Base-by-base conservation (phyloP, 129 eudicot species). In the Kitagawia praeruptora region DNA sequence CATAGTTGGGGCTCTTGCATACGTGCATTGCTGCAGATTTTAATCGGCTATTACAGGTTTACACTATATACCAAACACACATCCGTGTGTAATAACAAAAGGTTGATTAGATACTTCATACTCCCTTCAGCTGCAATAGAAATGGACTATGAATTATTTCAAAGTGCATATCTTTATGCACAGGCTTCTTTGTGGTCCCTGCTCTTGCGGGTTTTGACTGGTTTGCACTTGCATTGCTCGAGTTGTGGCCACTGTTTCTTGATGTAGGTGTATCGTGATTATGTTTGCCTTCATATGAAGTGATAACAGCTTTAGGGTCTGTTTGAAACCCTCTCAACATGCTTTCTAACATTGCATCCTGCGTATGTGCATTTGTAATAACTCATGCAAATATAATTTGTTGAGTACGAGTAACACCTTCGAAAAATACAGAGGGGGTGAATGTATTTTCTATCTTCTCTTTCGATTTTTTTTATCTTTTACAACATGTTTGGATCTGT, bases 221-320 rank as follows among this genome's bases (percentile, higher is more conserved):
- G 63, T 41, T 44, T 25, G 76, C 49, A 15, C 48, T 77, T n/a
- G 41, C 49, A 49, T 67, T 83, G 44, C 61, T 66, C 44, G 47
- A 63, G 53, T 78, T 85, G 78, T 84, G 81, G 84, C 75, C 76
- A 61, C 87, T 83, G 70, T 85, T 84, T 84, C 92, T 92, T 11
- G 86, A 84, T 48, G 81, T 63, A 0, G 99, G 99, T 67, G 92
- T 85, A 67, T 92, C 97, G 44, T 95, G 99, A 83, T 95, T 87
- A 81, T 95, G 99, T 74, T 92, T 95, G 69, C 99, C 99, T 82
- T 95, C 99, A 21, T 95, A 95, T 44, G 99, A 92, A 38, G 99
- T 95, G 77, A 95, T 89, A 6, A 95, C 99, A 3, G 96, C 90
- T 84, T 92, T 90, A 11, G 93, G 88, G 83, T 95, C 99, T 5